Conservation (phyloP, 805 yeast species). For the Candida germanica region DNA sequence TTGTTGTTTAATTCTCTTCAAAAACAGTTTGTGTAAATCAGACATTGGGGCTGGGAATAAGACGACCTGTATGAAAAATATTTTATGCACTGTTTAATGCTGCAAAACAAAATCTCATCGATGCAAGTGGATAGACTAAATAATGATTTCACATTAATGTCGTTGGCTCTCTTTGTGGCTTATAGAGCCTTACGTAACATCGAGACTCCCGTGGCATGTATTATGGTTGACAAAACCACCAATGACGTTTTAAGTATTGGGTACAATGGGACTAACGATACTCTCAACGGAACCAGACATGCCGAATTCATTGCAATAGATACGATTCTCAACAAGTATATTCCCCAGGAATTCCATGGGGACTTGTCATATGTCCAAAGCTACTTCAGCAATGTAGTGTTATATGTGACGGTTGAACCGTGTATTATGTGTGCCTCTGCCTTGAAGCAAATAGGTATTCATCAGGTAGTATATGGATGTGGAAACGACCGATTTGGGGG, state of each 20-base stretch:
- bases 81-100: too few relatives aligned
- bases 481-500: constrained; percentile 97
- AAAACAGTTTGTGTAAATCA: constrained; percentile 25
- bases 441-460: constrained; percentile 72
- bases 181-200: constrained; percentile 33
- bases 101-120: too few relatives aligned
- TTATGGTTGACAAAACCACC: constrained; percentile 24
- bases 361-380: constrained; percentile 18
- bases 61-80: too few relatives aligned
- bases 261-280: constrained; percentile 80
- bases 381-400: constrained; percentile 53
- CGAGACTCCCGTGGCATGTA: constrained; percentile 45
- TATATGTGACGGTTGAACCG: constrained; percentile 96
- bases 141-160: constrained; percentile 22
- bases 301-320: constrained; percentile 84
- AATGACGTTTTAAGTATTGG: constrained; percentile 66
- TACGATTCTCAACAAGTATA: constrained; percentile 7
- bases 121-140: constrained; percentile 1
- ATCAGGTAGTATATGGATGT: constrained; percentile 82
- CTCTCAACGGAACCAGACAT: constrained; percentile 84
- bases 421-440: constrained; percentile 98
- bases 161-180: constrained; percentile 35
- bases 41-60: too few relatives aligned
- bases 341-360: constrained; percentile 21
- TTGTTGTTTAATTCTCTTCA: constrained; percentile 21